These are phyloP conservation scores for Urochloa ruziziensis DNA, from an alignment of 176 grass and related monocot species.

Conservation along the genomic window DNA sequence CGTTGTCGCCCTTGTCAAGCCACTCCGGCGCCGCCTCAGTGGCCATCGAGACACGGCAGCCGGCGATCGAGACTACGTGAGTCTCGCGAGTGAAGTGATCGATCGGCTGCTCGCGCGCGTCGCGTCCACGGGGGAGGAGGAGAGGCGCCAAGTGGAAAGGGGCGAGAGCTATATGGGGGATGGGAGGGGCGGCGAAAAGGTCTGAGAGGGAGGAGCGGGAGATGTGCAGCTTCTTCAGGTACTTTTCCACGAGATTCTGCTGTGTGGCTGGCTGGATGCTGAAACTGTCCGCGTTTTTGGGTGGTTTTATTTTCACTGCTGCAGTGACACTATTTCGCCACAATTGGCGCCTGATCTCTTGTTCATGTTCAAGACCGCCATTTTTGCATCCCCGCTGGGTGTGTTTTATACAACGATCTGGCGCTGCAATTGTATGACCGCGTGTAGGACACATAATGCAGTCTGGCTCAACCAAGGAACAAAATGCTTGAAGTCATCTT, in stretches of 20 bases:
- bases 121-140: background rate
- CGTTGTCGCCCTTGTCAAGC: conserved; percentile 79
- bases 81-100: background rate
- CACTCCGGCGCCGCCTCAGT: conserved; percentile 55
- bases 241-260: background rate
- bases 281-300: background rate
- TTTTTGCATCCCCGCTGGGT: background rate
- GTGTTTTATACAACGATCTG: background rate
- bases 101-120: background rate
- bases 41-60: conserved; percentile 17
- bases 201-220: conserved; percentile 25
- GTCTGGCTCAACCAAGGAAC: background rate
- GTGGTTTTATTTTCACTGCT: conserved; percentile 5
- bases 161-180: conserved; percentile 11
- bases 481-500: background rate
- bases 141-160: conserved; percentile 21
- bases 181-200: conserved; percentile 14
- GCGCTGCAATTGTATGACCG: background rate
- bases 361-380: background rate
- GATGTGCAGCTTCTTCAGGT: conserved; percentile 17
- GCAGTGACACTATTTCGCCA: background rate
- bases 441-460: background rate
- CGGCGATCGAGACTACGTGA: background rate
- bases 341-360: conserved; percentile 9
- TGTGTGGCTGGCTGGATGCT: conserved; percentile 16